These are phyloP conservation scores for Amphicarpaea edgeworthii DNA, from an alignment of 306 rosid species.

Conservation along the genomic window DNA sequence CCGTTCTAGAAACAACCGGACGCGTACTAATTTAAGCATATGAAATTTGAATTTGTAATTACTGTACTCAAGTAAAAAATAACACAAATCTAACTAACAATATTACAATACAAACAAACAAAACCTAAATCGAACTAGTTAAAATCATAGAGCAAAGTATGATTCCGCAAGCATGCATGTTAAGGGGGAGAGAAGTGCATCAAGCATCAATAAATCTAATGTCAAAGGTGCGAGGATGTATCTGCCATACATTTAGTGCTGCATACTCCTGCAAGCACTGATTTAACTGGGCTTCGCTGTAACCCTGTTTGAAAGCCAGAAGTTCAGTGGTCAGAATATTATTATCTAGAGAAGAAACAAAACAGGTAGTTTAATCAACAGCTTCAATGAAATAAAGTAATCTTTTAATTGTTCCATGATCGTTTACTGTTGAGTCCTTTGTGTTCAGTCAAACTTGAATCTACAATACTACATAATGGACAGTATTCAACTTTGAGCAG, in stretches of 20 bases:
- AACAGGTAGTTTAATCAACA: neutral
- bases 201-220: constrained; percentile 90
- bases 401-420: neutral
- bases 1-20: neutral
- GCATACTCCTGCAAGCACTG: constrained; percentile 98
- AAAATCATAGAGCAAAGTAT: constrained; percentile 6
- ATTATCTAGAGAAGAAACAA: constrained; percentile 6
- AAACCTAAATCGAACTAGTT: constrained; percentile 40
- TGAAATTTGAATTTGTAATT: constrained; percentile 25
- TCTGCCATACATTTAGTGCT: constrained; percentile 97
- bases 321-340: constrained; percentile 31
- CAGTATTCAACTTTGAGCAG: constrained; percentile 21
- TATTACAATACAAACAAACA: constrained; percentile 39
- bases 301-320: constrained; percentile 71
- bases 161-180: constrained; percentile 23
- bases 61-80: neutral
- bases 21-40: neutral
- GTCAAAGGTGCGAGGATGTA: constrained; percentile 92
- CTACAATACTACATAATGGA: constrained; percentile 10
- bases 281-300: constrained; percentile 95
- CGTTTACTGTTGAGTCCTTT: neutral
- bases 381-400: constrained; percentile 11
- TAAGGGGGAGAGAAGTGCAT: constrained; percentile 20
- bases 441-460: constrained; percentile 27
- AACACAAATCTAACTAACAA: constrained; percentile 33